These are phyloP conservation scores for Ceratobasidium sp. DNA, from an alignment of 1,284 basidiomycete species.

Conservation along the genomic window DNA sequence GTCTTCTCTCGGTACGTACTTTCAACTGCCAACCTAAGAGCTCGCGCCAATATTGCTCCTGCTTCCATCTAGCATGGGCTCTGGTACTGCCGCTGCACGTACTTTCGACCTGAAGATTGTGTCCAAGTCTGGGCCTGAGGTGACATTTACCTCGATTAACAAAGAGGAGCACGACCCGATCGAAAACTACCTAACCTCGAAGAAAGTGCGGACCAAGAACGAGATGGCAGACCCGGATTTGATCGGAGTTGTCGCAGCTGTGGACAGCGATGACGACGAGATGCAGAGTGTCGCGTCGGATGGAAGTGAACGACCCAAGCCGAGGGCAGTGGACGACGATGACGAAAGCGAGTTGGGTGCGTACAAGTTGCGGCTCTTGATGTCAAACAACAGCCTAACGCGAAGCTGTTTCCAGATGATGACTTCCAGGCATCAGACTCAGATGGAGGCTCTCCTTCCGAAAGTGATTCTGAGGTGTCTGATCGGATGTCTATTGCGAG, in stretches of 20 bases:
- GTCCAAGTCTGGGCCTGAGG: slow-evolving; percentile 80
- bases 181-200: slow-evolving; percentile 85
- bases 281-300: slow-evolving; percentile 72
- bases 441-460: slow-evolving; percentile 85
- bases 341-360: slow-evolving; percentile 84
- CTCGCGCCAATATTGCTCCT: too few relatives aligned
- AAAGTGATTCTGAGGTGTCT: slow-evolving; percentile 73
- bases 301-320: slow-evolving; percentile 65
- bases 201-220: slow-evolving; percentile 95
- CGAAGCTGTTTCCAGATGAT: slow-evolving; percentile 64
- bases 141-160: slow-evolving; percentile 92
- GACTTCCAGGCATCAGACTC: slow-evolving; percentile 89
- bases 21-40: neutral
- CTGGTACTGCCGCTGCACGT: slow-evolving; percentile 82
- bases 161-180: slow-evolving; percentile 95
- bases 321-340: slow-evolving; percentile 70
- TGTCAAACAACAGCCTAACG: neutral
- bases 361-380: slow-evolving; percentile 49
- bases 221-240: slow-evolving; percentile 93
- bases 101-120: slow-evolving; percentile 96
- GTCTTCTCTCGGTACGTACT: slow-evolving; percentile 81
- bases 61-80: slow-evolving; percentile 70
- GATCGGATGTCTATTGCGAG: slow-evolving; percentile 86
- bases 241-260: slow-evolving; percentile 71
- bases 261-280: slow-evolving; percentile 82